phyloP scores from a whole-genome alignment of 352 stramenopile species.

The Phytopythium chamaehyphon region DNA sequence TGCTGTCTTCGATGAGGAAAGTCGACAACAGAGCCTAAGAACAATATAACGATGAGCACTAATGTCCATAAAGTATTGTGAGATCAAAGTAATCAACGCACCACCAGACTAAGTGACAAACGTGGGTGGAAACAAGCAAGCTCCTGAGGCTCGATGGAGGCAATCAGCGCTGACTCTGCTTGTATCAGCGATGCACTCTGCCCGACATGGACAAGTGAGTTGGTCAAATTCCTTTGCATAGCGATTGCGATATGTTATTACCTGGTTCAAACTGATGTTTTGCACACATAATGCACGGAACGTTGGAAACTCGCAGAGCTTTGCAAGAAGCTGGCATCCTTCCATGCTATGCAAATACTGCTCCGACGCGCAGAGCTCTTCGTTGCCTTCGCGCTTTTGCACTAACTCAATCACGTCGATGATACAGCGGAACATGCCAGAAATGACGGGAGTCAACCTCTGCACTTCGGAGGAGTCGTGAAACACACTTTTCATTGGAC shows the following conservation, averaged over 20 bases:
- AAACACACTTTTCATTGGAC: constrained; percentile 41
- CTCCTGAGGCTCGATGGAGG: constrained; percentile 40
- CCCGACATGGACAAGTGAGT: not conserved
- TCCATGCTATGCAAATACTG: constrained; percentile 66
- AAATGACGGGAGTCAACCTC: constrained; percentile 41
- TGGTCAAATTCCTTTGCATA: not conserved
- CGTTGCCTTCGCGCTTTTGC: constrained; percentile 34
- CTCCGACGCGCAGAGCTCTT: constrained; percentile 45
- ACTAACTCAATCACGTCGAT: constrained; percentile 37
- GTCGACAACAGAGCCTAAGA: constrained; percentile 56
- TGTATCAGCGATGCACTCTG: constrained; percentile 69
- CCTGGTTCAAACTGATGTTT: constrained; percentile 72
- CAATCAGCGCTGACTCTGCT: constrained; percentile 54
- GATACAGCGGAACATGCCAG: constrained; percentile 54
- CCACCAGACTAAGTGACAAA: constrained; percentile 68
- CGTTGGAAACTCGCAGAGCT: constrained; percentile 40
- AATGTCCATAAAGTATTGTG: no score
- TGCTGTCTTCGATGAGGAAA: constrained; percentile 35
- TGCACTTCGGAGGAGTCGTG: constrained; percentile 28
- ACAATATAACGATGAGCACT: not conserved
- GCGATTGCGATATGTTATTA: constrained; percentile 8
- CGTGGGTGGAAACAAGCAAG: constrained; percentile 55
- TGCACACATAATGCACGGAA: constrained; percentile 50
- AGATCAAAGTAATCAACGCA: constrained; percentile 18
- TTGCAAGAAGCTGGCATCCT: constrained; percentile 56